phyloP scores from a whole-genome alignment of 306 rosid genomes.

The Cicer yamashitae region DNA sequence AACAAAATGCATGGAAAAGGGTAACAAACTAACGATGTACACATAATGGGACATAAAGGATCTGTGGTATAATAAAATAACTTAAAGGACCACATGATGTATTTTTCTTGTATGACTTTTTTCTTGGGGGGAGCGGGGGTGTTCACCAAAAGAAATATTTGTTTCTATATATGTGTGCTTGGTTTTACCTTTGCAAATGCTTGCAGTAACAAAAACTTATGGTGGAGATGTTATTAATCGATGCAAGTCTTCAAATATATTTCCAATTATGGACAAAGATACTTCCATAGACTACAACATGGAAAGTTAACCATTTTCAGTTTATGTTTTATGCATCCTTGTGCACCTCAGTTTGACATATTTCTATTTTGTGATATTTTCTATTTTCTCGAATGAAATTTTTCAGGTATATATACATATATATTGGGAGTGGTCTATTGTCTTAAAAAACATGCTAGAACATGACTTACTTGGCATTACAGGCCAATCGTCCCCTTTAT shows the following conservation, averaged over 20 bases:
- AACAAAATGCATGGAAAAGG: neutral
- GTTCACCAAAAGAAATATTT: neutral
- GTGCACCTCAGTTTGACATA: constrained; percentile 4
- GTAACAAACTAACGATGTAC: neutral
- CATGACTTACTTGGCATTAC: constrained; percentile 3
- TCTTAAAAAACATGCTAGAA: constrained; percentile 1
- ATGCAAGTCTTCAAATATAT: constrained; percentile 17
- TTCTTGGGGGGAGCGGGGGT: neutral
- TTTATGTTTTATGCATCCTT: constrained; percentile 26
- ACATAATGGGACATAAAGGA: neutral
- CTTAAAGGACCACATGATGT: neutral
- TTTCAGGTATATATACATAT: neutral
- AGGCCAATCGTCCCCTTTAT: constrained; percentile 16
- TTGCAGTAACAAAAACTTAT: neutral
- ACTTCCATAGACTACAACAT: neutral
- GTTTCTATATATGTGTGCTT: neutral
- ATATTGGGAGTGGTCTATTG: neutral
- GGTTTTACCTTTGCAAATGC: constrained; percentile 1
- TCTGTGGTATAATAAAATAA: neutral
- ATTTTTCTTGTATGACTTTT: neutral
- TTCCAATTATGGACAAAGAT: neutral
- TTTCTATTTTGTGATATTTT: neutral
- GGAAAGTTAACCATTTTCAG: constrained; percentile 11
- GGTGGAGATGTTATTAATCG: constrained; percentile 2
- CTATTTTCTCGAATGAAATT: neutral